Percentiles rank a stretch among this genome's conserved stretches.
These are phyloP conservation scores for Ogataea corticis DNA, from an alignment of 805 yeast genomes.

Conservation along the genomic window DNA sequence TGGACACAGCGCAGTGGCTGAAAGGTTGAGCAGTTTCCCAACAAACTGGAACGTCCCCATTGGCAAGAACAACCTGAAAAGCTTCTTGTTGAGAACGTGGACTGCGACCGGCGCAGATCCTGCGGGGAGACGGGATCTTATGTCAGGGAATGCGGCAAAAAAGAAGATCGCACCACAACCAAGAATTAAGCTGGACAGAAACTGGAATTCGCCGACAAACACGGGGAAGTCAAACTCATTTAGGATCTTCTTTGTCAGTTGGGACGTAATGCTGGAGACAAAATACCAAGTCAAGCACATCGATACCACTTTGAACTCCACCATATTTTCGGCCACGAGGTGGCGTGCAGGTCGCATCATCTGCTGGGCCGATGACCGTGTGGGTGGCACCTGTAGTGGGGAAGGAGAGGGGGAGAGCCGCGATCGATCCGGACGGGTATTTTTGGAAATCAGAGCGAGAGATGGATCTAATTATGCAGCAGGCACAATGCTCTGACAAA, in stretches of 20 bases:
- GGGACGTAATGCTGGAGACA: conserved; percentile 64
- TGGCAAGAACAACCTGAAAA: conserved; percentile 55
- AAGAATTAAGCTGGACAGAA: conserved; percentile 46
- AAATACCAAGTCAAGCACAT: conserved; percentile 61
- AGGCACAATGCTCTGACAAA: no score
- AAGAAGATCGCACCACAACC: conserved; percentile 20
- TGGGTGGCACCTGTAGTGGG: no score
- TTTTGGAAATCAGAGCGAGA: no score
- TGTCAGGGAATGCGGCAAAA: conserved; percentile 9
- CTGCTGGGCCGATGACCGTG: no score
- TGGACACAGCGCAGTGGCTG: conserved; percentile 65
- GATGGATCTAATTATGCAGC: no score
- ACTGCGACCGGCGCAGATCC: conserved; percentile 52
- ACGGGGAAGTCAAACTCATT: conserved; percentile 59
- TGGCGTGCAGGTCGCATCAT: neutral
- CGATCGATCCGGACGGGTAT: no score
- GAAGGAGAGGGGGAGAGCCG: no score
- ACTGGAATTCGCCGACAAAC: conserved; percentile 66
- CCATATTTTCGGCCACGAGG: conserved; percentile 1
- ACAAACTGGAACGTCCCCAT: conserved; percentile 65
- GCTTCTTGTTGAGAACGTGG: conserved; percentile 34
- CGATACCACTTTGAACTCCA: conserved; percentile 39
- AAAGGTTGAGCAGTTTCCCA: conserved; percentile 62
- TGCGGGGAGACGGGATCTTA: conserved; percentile 43
- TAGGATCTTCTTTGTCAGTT: conserved; percentile 57